Percentiles rank a stretch among this genome's conserved stretches.
Evolutionary conservation across 2,329 filamentous ascomycete species (phyloP).

Genomic region (Penicillium sp.): DNA sequence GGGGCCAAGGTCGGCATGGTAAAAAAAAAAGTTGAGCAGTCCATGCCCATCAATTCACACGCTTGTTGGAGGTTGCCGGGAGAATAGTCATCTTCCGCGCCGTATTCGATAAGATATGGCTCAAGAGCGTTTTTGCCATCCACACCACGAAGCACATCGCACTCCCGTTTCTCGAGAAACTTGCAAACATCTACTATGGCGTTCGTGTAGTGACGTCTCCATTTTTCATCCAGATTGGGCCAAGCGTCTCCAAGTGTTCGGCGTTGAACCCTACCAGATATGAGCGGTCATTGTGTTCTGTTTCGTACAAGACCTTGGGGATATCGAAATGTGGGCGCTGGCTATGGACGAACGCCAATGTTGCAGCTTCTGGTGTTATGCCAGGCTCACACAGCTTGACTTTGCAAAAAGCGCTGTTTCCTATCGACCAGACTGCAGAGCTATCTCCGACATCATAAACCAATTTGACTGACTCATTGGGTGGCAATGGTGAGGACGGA

Average conservation of each 20-base stretch:
- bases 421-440: conserved; percentile 25
- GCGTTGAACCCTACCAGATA: conserved; percentile 28
- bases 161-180: neutral
- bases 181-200: conserved; percentile 1
- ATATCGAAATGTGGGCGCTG: neutral
- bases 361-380: conserved; percentile 14
- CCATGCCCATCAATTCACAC: conserved; percentile 3
- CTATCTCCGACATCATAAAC: conserved; percentile 23
- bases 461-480: conserved; percentile 1
- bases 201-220: conserved; percentile 22
- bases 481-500: neutral
- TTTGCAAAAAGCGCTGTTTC: conserved; percentile 25
- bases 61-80: neutral
- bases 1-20: conserved; percentile 34
- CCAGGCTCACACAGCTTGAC: conserved; percentile 12
- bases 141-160: conserved; percentile 3
- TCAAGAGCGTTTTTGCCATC: neutral
- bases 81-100: conserved; percentile 9
- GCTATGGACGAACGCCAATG: neutral
- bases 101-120: neutral
- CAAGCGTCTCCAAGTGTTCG: conserved; percentile 28
- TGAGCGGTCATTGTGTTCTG: conserved; percentile 22
- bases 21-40: conserved; percentile 14
- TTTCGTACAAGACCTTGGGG: neutral
- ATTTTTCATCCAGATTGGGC: conserved; percentile 24